Evolutionary conservation across 176 grass and related monocot genomes (phyloP).

Genomic region (Bromus sterilis): DNA sequence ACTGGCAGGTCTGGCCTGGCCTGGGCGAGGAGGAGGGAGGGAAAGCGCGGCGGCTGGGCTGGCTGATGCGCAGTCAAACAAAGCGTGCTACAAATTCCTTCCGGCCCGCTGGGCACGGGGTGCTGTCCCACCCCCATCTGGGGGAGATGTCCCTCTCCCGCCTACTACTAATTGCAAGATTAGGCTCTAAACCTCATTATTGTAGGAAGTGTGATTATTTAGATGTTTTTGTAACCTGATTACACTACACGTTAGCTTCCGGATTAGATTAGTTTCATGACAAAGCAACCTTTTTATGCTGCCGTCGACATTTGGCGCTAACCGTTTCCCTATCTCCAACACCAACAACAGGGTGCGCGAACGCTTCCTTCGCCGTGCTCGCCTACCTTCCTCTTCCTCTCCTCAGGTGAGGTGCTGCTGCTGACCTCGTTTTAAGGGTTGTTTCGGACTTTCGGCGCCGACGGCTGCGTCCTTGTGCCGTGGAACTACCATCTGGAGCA

Average conservation of each 20-base stretch:
- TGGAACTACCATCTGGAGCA: slow-evolving; percentile 2
- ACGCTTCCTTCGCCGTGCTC: too few species aligned
- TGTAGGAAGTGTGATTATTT: too few species aligned
- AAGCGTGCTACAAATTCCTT: background rate
- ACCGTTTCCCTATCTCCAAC: background rate
- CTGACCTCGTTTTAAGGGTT: background rate
- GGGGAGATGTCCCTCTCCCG: background rate
- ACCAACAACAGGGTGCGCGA: too few species aligned
- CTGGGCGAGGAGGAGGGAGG: too few species aligned
- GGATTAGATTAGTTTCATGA: background rate
- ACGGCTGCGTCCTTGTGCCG: background rate
- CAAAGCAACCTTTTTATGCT: background rate
- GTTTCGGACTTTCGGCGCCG: background rate
- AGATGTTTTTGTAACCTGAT: too few species aligned
- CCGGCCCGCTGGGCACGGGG: background rate
- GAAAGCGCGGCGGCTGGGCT: background rate
- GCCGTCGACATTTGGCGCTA: background rate
- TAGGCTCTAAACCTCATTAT: background rate
- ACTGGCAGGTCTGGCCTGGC: background rate
- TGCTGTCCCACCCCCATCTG: background rate
- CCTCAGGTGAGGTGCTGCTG: background rate
- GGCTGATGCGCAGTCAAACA: background rate
- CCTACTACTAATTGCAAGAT: background rate
- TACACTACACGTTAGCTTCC: background rate
- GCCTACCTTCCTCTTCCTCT: too few species aligned